These are phyloP conservation scores for Polytrichum commune DNA, from an alignment of 225 moss, liverwort and hornwort species.

Conservation along the genomic window DNA sequence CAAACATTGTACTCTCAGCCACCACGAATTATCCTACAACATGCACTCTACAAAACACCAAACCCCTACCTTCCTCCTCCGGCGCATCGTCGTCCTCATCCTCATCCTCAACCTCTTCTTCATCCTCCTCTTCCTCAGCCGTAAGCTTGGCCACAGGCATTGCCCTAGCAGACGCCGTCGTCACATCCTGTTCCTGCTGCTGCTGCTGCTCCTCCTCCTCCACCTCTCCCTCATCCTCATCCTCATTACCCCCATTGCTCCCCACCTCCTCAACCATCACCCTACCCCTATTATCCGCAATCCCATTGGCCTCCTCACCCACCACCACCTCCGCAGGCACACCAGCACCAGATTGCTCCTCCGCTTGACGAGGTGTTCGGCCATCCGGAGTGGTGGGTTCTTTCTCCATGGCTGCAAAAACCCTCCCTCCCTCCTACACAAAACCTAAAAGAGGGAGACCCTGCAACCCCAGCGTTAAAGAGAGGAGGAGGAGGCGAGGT, in stretches of 20 bases:
- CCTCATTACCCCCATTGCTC: conserved; percentile 1
- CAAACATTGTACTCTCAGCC: too few relatives aligned
- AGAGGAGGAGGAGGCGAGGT: too few relatives aligned
- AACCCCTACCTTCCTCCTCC: too few relatives aligned
- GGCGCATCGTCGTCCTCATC: too few relatives aligned
- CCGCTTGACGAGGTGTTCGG: too few relatives aligned
- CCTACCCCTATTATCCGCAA: not conserved
- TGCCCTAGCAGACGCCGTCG: conserved; percentile 12
- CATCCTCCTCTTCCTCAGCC: conserved; percentile 33
- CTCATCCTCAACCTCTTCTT: conserved; percentile 8
- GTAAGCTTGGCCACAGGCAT: conserved; percentile 59
- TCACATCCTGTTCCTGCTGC: conserved; percentile 34
- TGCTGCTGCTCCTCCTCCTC: conserved; percentile 20
- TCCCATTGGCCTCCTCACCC: not conserved
- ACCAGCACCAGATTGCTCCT: too few relatives aligned
- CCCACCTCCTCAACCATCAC: conserved; percentile 6
- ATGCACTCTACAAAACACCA: not conserved
- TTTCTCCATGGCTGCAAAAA: too few relatives aligned
- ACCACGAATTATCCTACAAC: too few relatives aligned
- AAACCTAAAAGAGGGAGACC: too few relatives aligned
- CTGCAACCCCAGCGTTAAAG: too few relatives aligned
- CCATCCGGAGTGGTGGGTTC: too few relatives aligned
- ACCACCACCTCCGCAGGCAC: conserved; percentile 2
- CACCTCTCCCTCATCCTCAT: not conserved
- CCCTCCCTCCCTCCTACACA: too few relatives aligned